A percentile compares a stretch with the other conserved stretches of the same genome.
These are phyloP conservation scores for Ailanthus altissimus DNA, from an alignment of 345 rosid species.

Conservation along the genomic window DNA sequence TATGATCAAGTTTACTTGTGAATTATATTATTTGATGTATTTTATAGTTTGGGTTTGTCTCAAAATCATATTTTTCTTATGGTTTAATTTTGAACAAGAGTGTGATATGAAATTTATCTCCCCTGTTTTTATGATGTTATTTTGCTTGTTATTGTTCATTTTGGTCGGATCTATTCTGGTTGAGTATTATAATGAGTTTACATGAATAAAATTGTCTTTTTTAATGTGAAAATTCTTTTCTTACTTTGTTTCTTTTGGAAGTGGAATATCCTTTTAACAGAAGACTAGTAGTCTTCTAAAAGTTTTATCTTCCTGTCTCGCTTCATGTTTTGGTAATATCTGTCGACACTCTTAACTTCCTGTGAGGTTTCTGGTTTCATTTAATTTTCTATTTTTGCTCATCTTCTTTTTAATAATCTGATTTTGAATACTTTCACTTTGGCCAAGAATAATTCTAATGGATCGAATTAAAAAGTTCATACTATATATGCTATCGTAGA, in stretches of 20 bases:
- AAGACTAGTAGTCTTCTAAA: conserved; percentile 45
- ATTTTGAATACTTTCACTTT: conserved; percentile 16
- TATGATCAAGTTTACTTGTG: conserved; percentile 31
- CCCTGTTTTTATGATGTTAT: conserved; percentile 31
- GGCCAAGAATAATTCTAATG: conserved; percentile 8
- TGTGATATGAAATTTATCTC: conserved; percentile 13
- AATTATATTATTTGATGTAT: conserved; percentile 23
- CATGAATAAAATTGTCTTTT: conserved; percentile 44
- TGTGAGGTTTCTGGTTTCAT: conserved; percentile 17
- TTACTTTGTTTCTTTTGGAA: conserved; percentile 41
- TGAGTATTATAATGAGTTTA: conserved; percentile 34
- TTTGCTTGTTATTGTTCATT: conserved; percentile 25
- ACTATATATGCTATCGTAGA: no score
- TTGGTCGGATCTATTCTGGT: conserved; percentile 33
- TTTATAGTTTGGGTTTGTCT: conserved; percentile 37
- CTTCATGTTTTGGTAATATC: conserved; percentile 11
- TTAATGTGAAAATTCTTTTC: conserved; percentile 38
- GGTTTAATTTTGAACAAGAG: conserved; percentile 7
- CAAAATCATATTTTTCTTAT: conserved; percentile 16
- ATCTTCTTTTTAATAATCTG: conserved; percentile 23
- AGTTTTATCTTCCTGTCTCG: conserved; percentile 32
- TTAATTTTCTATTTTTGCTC: conserved; percentile 7
- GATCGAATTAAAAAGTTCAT: conserved; percentile 16
- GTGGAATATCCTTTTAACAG: conserved; percentile 42
- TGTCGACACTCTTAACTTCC: conserved; percentile 11